Evolutionary conservation across 2,329 filamentous ascomycete genomes (phyloP), one percentile per base, ranked within the genome.

Genomic region (Cercospora sp.): DNA sequence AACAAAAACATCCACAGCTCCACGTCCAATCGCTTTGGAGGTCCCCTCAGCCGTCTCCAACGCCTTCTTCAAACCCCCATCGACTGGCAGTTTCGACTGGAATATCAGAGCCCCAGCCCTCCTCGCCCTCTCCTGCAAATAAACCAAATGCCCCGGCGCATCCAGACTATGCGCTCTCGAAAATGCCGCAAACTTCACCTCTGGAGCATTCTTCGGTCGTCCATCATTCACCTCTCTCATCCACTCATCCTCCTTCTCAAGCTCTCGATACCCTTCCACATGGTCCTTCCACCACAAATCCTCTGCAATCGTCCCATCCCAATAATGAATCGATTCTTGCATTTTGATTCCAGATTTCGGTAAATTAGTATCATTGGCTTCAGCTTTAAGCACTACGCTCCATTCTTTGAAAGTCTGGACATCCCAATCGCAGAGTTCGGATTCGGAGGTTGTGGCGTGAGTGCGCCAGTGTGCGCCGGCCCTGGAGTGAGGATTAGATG

Each of bases 381-480:
- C 76, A 37, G 69, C 66, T 61, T 74, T 70, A 3, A 81, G 67
- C 13, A 79, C 67, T 1, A 72, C 64, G 32, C 76, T 73, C 82
- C 82, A 84, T n/a, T 77, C 70, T 12, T 77, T 63, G 69, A 82
- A 83, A 1, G 80, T 84, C 71, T 81, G 77, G 0, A 76, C 68
- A 70, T 84, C 82, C 82, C 82, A 84, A 26, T 73, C 74, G 55
- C 78, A 76, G 53, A 79, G 72, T 60, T 80, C 78, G 3, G 66
- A 66, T 43, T 80, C 77, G 6, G 76, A 69, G 1, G 68, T 49
- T 0, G 74, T 72, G 16, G 81, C 79, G 68, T 83, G 81, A 2
- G 82, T 80, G 40, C 81, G 78, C 82, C 82, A 85, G 64, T 84
- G 80, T 1, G 81, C 83, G 4, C 83, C 83, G 1, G 83, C 83